Evolutionary conservation across 2,329 filamentous ascomycete species (phyloP), one percentile per base, ranked within the genome.

Genomic region (Pyrenochaeta sp.): DNA sequence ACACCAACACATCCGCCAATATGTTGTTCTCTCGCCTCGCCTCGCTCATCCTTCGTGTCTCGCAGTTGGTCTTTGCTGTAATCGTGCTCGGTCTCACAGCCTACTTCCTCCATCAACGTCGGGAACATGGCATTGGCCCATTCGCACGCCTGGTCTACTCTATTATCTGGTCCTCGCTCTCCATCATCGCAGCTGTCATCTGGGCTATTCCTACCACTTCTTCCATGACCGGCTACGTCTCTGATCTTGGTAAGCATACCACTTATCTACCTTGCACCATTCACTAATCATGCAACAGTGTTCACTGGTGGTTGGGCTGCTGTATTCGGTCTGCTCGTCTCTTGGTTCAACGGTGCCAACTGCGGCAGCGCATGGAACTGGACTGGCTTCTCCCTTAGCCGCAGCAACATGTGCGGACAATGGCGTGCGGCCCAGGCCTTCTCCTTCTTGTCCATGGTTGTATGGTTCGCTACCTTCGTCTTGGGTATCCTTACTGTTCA

Each of bases 341-440:
- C 55, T 20, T 71, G 51, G 46, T 60, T 67, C 43, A 48, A 60
- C 35, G 30, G 34, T 9, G 18, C 45, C 2, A 51, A 44, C 11
- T 71, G 67, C 34, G 65, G 65, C 10, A 53, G 54, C 13, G 55
- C 57, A 5, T 71, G 64, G 58, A 40, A 81, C 64, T 89, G 86
- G 85, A 64, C 67, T 46, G 77, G 78, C 37, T 74, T 89, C 45
- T 65, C 63, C 13, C 45, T 61, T 11, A 54, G 48, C 20, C 58
- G 55, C 28, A 28, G 38, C 76, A 52, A 79, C 31, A 66, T 68
- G n/a, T 93, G 88, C 69, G 78, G 81, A 44, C 81, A 83, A 58
- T 88, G 83, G 81, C 89, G 87, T 72, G 82, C 88, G 27, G 77
- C 82, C 49, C 81, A 89, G 57, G 87, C 87, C 4, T 90, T 91